Evolutionary conservation across 495 filamentous ascomycete genomes (phyloP).

Genomic region (Acidiella bohemica): DNA sequence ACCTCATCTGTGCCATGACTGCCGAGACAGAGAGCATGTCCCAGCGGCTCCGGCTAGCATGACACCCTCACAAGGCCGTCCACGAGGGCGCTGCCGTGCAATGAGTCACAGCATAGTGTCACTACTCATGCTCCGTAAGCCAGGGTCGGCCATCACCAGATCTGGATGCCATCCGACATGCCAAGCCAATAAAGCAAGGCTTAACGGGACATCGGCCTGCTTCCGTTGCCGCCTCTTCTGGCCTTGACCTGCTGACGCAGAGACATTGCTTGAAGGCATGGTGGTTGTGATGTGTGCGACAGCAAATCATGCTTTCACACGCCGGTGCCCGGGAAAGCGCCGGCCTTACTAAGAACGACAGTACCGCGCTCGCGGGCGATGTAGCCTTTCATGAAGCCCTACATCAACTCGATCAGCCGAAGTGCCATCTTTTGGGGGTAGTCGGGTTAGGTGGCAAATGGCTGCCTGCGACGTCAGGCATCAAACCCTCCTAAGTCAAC

Average conservation of each 20-base stretch:
- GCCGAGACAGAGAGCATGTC: no score
- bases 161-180: no score
- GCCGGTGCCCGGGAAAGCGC: slow-evolving; percentile 90
- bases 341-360: slow-evolving; percentile 79
- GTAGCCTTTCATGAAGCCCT: slow-evolving; percentile 96
- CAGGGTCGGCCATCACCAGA: neutral
- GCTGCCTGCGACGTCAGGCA: slow-evolving; percentile 11
- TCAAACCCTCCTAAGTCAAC: slow-evolving; percentile 18
- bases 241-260: no score
- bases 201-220: no score
- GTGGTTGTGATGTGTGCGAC: neutral
- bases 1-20: no score
- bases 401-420: slow-evolving; percentile 1
- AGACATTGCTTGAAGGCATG: no score
- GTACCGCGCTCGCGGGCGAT: slow-evolving; percentile 79
- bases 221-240: no score
- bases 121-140: no score
- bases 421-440: neutral
- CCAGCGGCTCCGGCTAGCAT: no score
- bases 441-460: slow-evolving; percentile 9
- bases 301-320: slow-evolving; percentile 41
- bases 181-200: slow-evolving; percentile 14
- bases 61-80: no score
- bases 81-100: no score
- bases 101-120: no score